Evolutionary conservation across 2,329 filamentous ascomycete species (phyloP), one percentile per base, ranked within the genome.

Genomic region (Calonectria naviculata): DNA sequence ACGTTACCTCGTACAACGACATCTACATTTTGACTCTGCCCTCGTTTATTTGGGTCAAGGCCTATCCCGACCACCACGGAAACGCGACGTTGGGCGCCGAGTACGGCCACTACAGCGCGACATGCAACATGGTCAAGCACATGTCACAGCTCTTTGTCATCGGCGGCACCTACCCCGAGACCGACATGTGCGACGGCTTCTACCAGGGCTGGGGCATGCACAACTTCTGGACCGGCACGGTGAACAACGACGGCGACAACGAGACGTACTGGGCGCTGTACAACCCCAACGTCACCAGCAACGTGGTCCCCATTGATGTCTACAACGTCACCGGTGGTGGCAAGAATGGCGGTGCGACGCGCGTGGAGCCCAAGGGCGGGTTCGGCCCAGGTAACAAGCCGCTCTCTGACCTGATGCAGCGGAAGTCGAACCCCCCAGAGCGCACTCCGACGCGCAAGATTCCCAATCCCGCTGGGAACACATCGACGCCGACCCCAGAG

Each of bases 91-190:
- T 36, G 34, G 82, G 81, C 1, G 80, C 83, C 42, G 75, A 75
- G 42, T 80, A 82, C 47, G 84, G 84, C n/a, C 88, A 89, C 73
- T 85, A 90, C 78, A 86, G 86, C 17, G 80, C 89, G 13, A 87
- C 84, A 52, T 91, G 89, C 77, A 90, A 90, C 75, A 87, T 91
- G 9, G 58, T 68, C 58, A 71, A 76, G 17, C 84, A 85, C 56
- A 78, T 81, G 42, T 83, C 85, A 6, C 89, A 92, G 78, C 91
- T 91, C 89, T 80, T 92, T 26, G 83, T 92, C 68, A 88, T 91
- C 54, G 89, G 90, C 29, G 90, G 90, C 28, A 85, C 84, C 38
- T 91, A 90, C 71, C 85, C 89, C 0, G 74, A 81, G 3, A 81
- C 73, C 10, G 78, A 84, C 41, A 74, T 81, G 10, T 91, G 89